phyloP scores from a whole-genome alignment of 768 basidiomycete species.

The Lactifluus echinatus region DNA sequence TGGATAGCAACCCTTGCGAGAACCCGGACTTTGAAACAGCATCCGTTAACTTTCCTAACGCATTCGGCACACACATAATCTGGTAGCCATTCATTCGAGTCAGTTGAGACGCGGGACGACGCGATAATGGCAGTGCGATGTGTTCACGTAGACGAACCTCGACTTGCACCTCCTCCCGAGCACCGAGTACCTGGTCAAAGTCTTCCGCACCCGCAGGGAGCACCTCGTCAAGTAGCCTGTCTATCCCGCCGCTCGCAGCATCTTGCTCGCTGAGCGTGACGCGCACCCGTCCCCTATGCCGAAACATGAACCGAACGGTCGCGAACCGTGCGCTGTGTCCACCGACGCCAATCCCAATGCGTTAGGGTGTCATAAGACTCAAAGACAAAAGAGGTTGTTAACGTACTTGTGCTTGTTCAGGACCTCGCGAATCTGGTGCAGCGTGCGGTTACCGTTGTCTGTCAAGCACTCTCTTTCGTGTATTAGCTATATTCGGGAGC shows the following conservation, averaged over 20 bases:
- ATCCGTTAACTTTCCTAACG: conserved; percentile 12
- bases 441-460: conserved; percentile 19
- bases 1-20: conserved; percentile 13
- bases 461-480: conserved; percentile 19
- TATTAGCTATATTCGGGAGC: background rate
- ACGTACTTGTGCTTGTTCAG: conserved; percentile 20
- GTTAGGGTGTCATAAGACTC: background rate
- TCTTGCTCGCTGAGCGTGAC: conserved; percentile 10
- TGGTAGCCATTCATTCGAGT: background rate
- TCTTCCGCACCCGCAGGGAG: conserved; percentile 18
- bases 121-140: background rate
- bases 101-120: background rate
- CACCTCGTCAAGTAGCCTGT: conserved; percentile 14
- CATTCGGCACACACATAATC: conserved; percentile 17
- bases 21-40: conserved; percentile 5
- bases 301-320: conserved; percentile 20
- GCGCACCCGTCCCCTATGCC: conserved; percentile 14
- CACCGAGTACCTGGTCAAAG: conserved; percentile 5
- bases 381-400: background rate
- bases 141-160: conserved; percentile 3
- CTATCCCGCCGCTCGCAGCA: background rate
- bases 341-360: background rate
- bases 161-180: conserved; percentile 6
- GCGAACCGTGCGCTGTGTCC: conserved; percentile 18
- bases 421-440: conserved; percentile 15